Evolutionary conservation across 352 stramenopile genomes (phyloP), one percentile per base, ranked within the genome.

Genomic region (Globisporangium echinulatum): DNA sequence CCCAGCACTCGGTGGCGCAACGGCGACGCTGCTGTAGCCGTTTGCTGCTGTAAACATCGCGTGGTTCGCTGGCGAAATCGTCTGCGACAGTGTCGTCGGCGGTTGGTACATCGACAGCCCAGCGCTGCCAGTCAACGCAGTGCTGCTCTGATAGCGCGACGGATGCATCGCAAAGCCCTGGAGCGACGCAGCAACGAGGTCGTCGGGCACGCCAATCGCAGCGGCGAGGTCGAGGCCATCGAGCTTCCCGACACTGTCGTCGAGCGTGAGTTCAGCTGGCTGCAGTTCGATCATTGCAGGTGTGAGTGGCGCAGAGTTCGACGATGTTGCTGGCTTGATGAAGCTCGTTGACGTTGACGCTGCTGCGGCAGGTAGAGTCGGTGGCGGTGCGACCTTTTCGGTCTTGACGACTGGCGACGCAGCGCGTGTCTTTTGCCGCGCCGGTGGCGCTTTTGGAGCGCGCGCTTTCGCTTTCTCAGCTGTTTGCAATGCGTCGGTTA

Each of bases 81-180:
- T 75, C 48, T 68, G 56, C 5, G 62, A 65, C 25, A 38, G 39
- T 0, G 49, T 64, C 6, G 52, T 42, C n/a, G 55, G 57, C 37
- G 58, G 14, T 39, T 62, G 7, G 11, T 14, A 44, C 40, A 44
- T 13, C 40, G 7, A 58, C 50, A 51, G 49, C 36, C 44, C 67
- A 13, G 53, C 54, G 17, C 8, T 50, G 17, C 46, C 17, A 11
- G 46, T 48, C 38, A 46, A 49, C 33, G 39, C 43, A 11, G 48
- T 17, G 14, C 33, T 55, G 49, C 46, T 61, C 49, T 72, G 75
- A 19, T 72, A 88, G 40, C 7, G 11, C 17, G 74, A 75, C 55
- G 88, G 81, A 38, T 69, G 88, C 66, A 90, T 82, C 19, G 75
- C 74, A 54, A 88, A 91, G 39, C 84, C 88, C 59, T 89, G 79